Evolutionary conservation across 2,329 filamentous ascomycete species (phyloP), one percentile per base, ranked within the genome.

Genomic region (Colletotrichum noveboracense): DNA sequence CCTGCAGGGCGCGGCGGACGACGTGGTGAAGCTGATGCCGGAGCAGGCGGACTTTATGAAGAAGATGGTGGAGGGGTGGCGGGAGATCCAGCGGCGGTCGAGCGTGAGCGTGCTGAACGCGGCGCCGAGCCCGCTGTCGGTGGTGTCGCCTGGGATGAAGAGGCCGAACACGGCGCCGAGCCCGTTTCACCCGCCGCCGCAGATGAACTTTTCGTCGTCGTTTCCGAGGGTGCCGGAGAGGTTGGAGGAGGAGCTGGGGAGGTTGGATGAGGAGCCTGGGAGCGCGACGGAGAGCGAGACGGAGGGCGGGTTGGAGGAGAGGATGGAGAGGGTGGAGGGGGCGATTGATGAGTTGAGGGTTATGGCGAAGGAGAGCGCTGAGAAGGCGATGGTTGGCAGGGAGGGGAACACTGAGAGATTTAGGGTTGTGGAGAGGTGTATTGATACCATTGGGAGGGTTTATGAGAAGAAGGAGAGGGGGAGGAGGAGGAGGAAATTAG

Each of bases 41-140:
- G 69, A 68, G 10, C 73, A 75, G 73, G 73, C 73, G 13, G 73
- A 65, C 9, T 75, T 73, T 12, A 75, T 75, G 73, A 75, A 73
- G 62, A 64, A 58, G 38, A 72, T 75, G 73, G 70, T 75, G 21
- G 73, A 67, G 32, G 73, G 73, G 14, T 75, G 73, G 73, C 58
- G 64, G 26, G 73, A 73, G 64, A 75, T 75, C 55, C 69, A 75
- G 64, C 38, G 69, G 26, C 62, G 70, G 32, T 73, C 69, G 14
- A 64, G 55, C 7, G 56, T 72, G 12, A 68, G 73, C 64, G 56
- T 21, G 18, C 24, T 69, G 12, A 55, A 32, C 16, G 48, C 61
- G 21, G 30, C 61, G 61, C 61, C 61, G 61, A 38, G 32, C 21
- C 32, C 61, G 61, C 32, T 64, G n/a, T 24, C 48, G 28, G 16